Conservation (phyloP, 495 filamentous ascomycete species). For the Podospora pseudopauciseta region DNA sequence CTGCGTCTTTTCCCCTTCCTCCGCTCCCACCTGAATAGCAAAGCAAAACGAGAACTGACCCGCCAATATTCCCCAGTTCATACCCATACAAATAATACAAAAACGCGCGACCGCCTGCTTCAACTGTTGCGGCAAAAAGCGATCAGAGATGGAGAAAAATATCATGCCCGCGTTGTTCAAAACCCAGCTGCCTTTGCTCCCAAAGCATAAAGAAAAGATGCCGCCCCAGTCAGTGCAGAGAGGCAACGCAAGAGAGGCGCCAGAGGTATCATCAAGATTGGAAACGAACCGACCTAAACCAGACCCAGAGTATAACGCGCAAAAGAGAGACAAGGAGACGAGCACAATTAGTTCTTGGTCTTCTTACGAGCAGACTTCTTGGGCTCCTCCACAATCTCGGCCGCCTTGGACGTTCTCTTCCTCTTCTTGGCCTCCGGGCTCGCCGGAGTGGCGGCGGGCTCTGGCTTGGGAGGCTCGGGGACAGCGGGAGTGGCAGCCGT, state of each 20-base stretch:
- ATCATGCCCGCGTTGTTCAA: neutral
- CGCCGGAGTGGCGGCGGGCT: slow-evolving; percentile 50
- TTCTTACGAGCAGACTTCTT: slow-evolving; percentile 55
- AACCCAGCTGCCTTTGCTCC: neutral
- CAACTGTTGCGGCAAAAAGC: slow-evolving; percentile 6
- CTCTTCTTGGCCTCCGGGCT: slow-evolving; percentile 62
- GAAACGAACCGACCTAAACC: slow-evolving; percentile 11
- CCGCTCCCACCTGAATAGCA: neutral
- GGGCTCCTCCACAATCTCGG: slow-evolving; percentile 44
- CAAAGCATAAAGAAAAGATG: neutral
- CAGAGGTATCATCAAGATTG: slow-evolving; percentile 34
- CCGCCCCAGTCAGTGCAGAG: neutral
- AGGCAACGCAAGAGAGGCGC: slow-evolving; percentile 17
- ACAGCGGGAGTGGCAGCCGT: slow-evolving; percentile 39
- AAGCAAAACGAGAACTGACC: neutral
- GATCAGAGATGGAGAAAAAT: slow-evolving; percentile 6
- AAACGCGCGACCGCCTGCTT: neutral
- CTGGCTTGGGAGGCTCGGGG: slow-evolving; percentile 49
- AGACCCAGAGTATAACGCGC: slow-evolving; percentile 15
- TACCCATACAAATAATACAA: slow-evolving; percentile 4
- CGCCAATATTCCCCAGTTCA: neutral
- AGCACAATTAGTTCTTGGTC: slow-evolving; percentile 35
- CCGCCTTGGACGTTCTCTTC: slow-evolving; percentile 52
- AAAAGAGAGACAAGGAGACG: slow-evolving; percentile 11
- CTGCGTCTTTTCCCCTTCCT: neutral